A percentile compares a stretch with the other conserved stretches of the same genome.
Conservation (phyloP, 495 filamentous ascomycete genomes). For the Tetracladium setigerum region DNA sequence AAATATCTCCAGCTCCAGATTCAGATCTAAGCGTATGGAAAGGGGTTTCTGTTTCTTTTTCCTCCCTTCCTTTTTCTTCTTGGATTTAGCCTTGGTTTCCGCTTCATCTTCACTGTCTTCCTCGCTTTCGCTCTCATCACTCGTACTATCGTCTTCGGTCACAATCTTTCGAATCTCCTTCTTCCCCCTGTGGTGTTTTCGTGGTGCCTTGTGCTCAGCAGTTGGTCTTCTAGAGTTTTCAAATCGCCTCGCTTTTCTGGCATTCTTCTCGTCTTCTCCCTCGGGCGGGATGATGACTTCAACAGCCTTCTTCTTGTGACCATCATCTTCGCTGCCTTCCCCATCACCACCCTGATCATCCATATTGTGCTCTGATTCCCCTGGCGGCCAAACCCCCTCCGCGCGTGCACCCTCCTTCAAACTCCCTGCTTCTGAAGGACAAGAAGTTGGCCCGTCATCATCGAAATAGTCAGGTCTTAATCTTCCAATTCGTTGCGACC, state of each 20-base stretch:
- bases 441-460: too few species aligned
- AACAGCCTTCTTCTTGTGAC: background rate
- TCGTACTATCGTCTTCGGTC: conserved; percentile 8
- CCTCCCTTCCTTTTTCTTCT: too few species aligned
- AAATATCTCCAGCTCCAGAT: conserved; percentile 75
- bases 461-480: too few species aligned
- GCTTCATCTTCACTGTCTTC: conserved; percentile 10
- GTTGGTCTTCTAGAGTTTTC: conserved; percentile 6
- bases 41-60: conserved; percentile 58
- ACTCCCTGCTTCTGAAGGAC: too few species aligned
- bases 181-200: conserved; percentile 22
- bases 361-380: too few species aligned
- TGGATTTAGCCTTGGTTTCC: conserved; percentile 2
- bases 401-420: too few species aligned
- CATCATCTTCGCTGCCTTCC: conserved; percentile 4
- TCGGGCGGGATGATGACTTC: background rate
- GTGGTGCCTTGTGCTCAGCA: conserved; percentile 1
- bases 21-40: conserved; percentile 64
- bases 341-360: background rate
- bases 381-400: too few species aligned
- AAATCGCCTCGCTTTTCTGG: background rate
- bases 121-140: background rate
- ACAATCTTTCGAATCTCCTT: background rate
- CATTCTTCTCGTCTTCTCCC: conserved; percentile 1
- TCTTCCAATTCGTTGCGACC: too few species aligned